These are phyloP conservation scores for Blastomyces emzantsi DNA, from an alignment of 2,329 filamentous ascomycete genomes.

Conservation along the genomic window DNA sequence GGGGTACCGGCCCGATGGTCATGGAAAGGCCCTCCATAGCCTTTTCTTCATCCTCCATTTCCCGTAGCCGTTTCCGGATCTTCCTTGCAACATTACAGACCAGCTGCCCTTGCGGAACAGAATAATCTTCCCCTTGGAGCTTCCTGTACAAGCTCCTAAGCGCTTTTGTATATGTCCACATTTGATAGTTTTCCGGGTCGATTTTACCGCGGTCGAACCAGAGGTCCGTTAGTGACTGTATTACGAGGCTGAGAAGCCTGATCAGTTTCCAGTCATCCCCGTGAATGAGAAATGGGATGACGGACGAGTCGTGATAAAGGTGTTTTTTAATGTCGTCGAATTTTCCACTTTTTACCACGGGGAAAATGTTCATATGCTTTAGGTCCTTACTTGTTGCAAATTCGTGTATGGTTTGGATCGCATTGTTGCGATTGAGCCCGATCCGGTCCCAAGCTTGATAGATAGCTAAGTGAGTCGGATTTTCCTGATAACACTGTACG, in stretches of 20 bases:
- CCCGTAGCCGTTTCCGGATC: constrained; percentile 3
- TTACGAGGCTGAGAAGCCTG: not conserved
- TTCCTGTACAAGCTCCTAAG: not conserved
- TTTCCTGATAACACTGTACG: not conserved
- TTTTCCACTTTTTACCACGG: not conserved
- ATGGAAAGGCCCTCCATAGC: not conserved
- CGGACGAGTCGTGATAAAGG: not conserved
- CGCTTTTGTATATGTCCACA: constrained; percentile 1
- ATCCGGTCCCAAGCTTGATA: not conserved
- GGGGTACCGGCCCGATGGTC: constrained; percentile 1
- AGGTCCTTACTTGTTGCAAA: not conserved
- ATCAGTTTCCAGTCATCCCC: not conserved
- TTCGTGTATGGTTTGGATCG: not conserved
- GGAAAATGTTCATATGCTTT: not conserved
- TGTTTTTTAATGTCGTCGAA: constrained; percentile 1
- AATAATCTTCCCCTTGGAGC: not conserved
- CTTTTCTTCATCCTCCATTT: constrained; percentile 1
- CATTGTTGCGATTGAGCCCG: not conserved
- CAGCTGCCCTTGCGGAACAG: not conserved
- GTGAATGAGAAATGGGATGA: not conserved
- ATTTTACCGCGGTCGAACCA: not conserved
- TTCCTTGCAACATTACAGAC: not conserved
- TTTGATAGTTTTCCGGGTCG: not conserved
- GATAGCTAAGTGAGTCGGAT: not conserved
- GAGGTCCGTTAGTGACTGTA: not conserved